These are phyloP conservation scores for Stephania japonica DNA, from an alignment of 164 flowering plant genomes.

Conservation along the genomic window DNA sequence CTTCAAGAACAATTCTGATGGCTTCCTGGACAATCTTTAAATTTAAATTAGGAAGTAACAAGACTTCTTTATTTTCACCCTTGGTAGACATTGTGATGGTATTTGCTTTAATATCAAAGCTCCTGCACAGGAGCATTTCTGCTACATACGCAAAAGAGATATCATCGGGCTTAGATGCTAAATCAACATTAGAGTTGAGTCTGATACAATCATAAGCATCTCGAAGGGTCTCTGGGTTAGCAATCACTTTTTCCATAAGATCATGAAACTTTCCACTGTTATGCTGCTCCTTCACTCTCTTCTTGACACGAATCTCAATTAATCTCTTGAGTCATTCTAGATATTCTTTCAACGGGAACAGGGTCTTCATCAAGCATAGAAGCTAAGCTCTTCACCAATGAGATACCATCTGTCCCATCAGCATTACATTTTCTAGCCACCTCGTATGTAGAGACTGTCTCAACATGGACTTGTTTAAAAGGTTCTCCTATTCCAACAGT, in stretches of 20 bases:
- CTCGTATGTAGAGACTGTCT: slow-evolving; percentile 13
- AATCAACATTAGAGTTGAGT: slow-evolving; percentile 57
- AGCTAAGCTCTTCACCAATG: slow-evolving; percentile 62
- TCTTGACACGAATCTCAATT: slow-evolving; percentile 66
- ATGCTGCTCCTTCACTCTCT: slow-evolving; percentile 76
- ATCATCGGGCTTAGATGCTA: slow-evolving; percentile 22
- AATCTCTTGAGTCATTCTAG: slow-evolving; percentile 50
- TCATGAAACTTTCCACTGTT: slow-evolving; percentile 57
- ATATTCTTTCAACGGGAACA: slow-evolving; percentile 22
- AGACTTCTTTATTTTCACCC: slow-evolving; percentile 43
- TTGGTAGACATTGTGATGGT: slow-evolving; percentile 43
- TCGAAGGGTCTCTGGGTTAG: slow-evolving; percentile 57
- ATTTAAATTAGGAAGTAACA: slow-evolving; percentile 72
- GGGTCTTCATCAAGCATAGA: slow-evolving; percentile 57
- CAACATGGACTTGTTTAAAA: slow-evolving; percentile 10
- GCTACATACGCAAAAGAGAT: slow-evolving; percentile 53
- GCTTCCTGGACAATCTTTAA: slow-evolving; percentile 77
- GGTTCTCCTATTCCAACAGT: slow-evolving; percentile 19
- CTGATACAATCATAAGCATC: slow-evolving; percentile 71
- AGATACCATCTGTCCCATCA: slow-evolving; percentile 14
- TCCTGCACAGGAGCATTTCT: slow-evolving; percentile 48
- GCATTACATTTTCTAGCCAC: slow-evolving; percentile 5
- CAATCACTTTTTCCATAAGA: slow-evolving; percentile 65
- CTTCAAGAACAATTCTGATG: slow-evolving; percentile 70
- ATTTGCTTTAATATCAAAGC: slow-evolving; percentile 59